phyloP scores from a whole-genome alignment of 257 asterid genomes.

The Forsythia suspensa region DNA sequence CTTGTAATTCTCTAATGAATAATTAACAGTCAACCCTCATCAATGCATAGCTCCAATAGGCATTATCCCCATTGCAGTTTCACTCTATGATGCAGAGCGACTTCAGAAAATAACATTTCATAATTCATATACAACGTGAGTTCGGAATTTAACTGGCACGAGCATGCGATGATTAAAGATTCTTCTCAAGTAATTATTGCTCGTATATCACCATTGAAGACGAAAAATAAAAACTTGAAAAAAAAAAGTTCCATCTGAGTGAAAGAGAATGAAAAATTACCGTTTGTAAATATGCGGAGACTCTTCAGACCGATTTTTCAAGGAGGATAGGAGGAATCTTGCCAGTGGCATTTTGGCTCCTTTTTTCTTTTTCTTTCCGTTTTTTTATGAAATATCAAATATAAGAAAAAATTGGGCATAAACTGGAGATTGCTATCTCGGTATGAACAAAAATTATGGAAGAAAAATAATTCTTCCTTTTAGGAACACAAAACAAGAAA shows the following conservation, averaged over 20 bases:
- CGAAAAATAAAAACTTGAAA: background rate
- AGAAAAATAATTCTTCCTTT: background rate
- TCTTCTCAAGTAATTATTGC: background rate
- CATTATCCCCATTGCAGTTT: constrained; percentile 9
- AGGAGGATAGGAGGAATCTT: constrained; percentile 24
- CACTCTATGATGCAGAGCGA: constrained; percentile 2
- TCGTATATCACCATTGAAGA: background rate
- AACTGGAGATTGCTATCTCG: constrained; percentile 17
- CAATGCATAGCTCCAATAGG: background rate
- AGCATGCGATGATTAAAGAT: background rate
- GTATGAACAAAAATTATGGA: background rate
- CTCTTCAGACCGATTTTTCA: constrained; percentile 27
- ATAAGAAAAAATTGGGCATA: background rate
- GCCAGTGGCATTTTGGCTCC: constrained; percentile 28
- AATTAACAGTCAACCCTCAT: background rate
- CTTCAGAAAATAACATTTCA: constrained; percentile 7
- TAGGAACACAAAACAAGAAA: background rate
- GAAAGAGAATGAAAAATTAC: constrained; percentile 17
- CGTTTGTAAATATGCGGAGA: constrained; percentile 27
- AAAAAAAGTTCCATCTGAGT: background rate
- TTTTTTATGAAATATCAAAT: background rate
- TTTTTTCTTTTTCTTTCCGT: background rate
- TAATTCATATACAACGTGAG: background rate
- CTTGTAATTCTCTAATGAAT: background rate
- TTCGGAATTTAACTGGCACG: background rate